Evolutionary conservation across 257 asterid genomes (phyloP), one percentile per base, ranked within the genome.

Genomic region (Lavandula angustifolia): DNA sequence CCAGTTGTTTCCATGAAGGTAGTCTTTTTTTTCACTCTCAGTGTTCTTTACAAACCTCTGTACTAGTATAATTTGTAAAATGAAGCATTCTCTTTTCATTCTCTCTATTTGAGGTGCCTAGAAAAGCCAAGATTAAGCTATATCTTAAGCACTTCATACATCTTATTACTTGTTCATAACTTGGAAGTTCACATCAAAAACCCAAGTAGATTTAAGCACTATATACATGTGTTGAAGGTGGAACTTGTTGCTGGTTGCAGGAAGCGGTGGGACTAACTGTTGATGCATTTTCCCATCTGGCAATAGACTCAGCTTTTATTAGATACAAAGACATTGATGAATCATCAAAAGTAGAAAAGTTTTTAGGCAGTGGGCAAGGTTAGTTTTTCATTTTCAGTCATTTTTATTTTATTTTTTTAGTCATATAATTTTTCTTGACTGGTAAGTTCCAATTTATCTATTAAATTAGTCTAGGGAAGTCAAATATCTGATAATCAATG

Each of bases 301-400:
- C 82, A 6, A 65, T 68, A 67, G 89, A 78, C 65, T 80, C 87
- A 7, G 69, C 80, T 70, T 71, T 72, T 29, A 54, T 54, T 55
- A 75, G 85, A 70, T 72, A 66, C 72, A 46, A 64, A 46, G 73
- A 73, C 76, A 64, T 69, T 38, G 75, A 64, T 18, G 88, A 77
- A 73, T 86, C 71, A 40, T 82, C 99, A 52, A 87, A 84, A 77
- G 82, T 85, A 76, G 88, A 87, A 59, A 77, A 67, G 70, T 74
- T 87, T 66, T 75, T 94, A 22, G 96, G 97, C 59, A 70, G 79
- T 63, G 96, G 99, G 68, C 87, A 80, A 79, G 95, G 99, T 92
- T 70, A 48, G 83, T 77, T 58, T 22, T 38, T 8, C 57, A 8
- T 56, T 60, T 48, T 14, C 32, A 27, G 47, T 54, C 41, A 46